Conservation (phyloP, 225 moss, liverwort and hornwort genomes). For the Lunularia cruciata region DNA sequence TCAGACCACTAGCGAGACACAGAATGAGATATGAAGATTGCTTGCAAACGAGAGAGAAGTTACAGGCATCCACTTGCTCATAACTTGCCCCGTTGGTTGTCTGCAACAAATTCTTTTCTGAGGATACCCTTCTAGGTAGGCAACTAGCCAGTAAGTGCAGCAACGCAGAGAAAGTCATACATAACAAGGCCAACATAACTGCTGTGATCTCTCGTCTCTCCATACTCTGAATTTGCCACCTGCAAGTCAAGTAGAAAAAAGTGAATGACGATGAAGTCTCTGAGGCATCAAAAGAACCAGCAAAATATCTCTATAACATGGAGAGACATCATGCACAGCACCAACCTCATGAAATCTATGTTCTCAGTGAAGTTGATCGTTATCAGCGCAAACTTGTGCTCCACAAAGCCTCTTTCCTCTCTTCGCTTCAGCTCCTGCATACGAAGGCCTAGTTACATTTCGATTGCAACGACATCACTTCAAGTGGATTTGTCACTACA, state of each 20-base stretch:
- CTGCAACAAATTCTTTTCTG: not conserved
- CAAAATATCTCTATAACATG: too few species aligned
- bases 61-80: constrained; percentile 14
- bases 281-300: too few species aligned
- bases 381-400: constrained; percentile 35
- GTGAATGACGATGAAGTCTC: too few species aligned
- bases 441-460: not conserved
- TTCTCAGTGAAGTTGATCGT: constrained; percentile 43
- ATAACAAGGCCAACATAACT: constrained; percentile 61
- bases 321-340: too few species aligned
- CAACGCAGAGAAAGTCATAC: constrained; percentile 62
- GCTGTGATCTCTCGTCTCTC: constrained; percentile 73
- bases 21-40: constrained; percentile 24
- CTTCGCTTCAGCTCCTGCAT: constrained; percentile 40
- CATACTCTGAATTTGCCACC: constrained; percentile 66
- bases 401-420: constrained; percentile 32
- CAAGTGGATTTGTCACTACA: too few species aligned
- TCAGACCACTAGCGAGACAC: constrained; percentile 40
- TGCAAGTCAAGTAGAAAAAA: constrained; percentile 29
- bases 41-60: constrained; percentile 23
- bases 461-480: too few species aligned
- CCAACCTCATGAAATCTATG: constrained; percentile 39
- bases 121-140: constrained; percentile 16
- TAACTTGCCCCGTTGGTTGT: not conserved
- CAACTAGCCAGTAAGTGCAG: constrained; percentile 53